These are phyloP conservation scores for Mycena indigotica DNA, from an alignment of 768 basidiomycete genomes.

Conservation along the genomic window DNA sequence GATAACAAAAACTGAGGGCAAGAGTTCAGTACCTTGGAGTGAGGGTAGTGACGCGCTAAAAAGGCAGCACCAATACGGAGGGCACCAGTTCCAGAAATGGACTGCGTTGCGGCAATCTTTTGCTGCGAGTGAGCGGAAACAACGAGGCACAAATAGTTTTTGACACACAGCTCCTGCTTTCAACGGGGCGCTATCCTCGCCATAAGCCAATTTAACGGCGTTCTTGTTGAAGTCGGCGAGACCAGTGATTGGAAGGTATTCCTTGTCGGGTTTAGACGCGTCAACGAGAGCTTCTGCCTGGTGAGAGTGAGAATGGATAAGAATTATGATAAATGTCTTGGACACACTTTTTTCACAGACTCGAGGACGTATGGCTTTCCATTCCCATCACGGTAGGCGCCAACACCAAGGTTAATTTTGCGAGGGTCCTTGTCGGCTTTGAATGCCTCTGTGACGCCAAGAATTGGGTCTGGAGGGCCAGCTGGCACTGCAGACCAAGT, in stretches of 20 bases:
- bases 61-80: slow-evolving; percentile 94
- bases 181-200: slow-evolving; percentile 73
- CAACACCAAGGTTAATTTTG: slow-evolving; percentile 98
- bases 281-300: slow-evolving; percentile 79
- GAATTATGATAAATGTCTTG: slow-evolving; percentile 2
- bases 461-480: slow-evolving; percentile 91
- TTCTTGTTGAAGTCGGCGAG: slow-evolving; percentile 82
- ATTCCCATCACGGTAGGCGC: slow-evolving; percentile 90
- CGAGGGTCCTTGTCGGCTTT: slow-evolving; percentile 90
- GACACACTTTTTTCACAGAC: slow-evolving; percentile 78
- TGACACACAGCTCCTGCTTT: slow-evolving; percentile 68
- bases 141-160: background rate
- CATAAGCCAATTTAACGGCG: slow-evolving; percentile 90
- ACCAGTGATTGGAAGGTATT: slow-evolving; percentile 96
- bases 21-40: slow-evolving; percentile 59
- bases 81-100: slow-evolving; percentile 97
- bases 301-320: background rate
- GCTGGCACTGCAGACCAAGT: slow-evolving; percentile 83
- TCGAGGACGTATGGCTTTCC: slow-evolving; percentile 95
- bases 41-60: slow-evolving; percentile 84
- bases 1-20: background rate
- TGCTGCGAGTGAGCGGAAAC: slow-evolving; percentile 16
- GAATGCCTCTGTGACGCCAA: slow-evolving; percentile 94
- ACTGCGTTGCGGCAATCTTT: slow-evolving; percentile 85
- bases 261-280: slow-evolving; percentile 78